A percentile compares a stretch with the other conserved stretches of the same genome.
These are phyloP conservation scores for Penicillium atrosanguineum DNA, from an alignment of 495 filamentous ascomycete genomes.

Conservation along the genomic window DNA sequence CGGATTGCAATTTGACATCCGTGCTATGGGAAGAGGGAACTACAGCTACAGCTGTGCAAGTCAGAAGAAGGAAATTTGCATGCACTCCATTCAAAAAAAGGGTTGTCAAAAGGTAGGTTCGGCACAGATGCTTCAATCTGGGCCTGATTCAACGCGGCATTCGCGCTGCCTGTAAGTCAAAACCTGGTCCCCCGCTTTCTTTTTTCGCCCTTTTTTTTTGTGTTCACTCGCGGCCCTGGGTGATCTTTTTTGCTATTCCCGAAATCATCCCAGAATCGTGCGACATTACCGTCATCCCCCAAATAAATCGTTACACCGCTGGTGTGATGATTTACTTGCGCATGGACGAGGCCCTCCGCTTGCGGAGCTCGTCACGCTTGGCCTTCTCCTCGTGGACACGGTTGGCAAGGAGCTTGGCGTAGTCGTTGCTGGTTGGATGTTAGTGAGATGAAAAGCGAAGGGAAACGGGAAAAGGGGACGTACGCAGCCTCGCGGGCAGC, in stretches of 20 bases:
- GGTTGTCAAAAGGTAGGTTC: slow-evolving; percentile 31
- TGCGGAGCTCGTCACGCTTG: slow-evolving; percentile 85
- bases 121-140: slow-evolving; percentile 26
- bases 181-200: slow-evolving; percentile 20
- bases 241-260: slow-evolving; percentile 26
- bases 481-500: slow-evolving; percentile 98
- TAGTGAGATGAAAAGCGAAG: slow-evolving; percentile 23
- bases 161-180: slow-evolving; percentile 20
- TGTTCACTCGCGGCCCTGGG: slow-evolving; percentile 30
- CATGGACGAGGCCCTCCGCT: slow-evolving; percentile 95
- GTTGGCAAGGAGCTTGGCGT: slow-evolving; percentile 88
- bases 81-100: slow-evolving; percentile 36
- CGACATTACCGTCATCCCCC: slow-evolving; percentile 38
- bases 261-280: slow-evolving; percentile 24
- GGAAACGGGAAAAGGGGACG: slow-evolving; percentile 34
- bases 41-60: slow-evolving; percentile 4
- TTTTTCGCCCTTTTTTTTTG: slow-evolving; percentile 24
- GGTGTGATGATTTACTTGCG: slow-evolving; percentile 63
- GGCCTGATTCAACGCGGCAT: slow-evolving; percentile 21
- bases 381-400: slow-evolving; percentile 93
- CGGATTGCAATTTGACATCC: slow-evolving; percentile 99
- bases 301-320: slow-evolving; percentile 33
- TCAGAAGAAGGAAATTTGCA: slow-evolving; percentile 27
- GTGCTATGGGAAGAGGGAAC: slow-evolving; percentile 53
- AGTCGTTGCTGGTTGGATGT: slow-evolving; percentile 64